These are phyloP conservation scores for Coprinellus aureogranulatus DNA, from an alignment of 768 basidiomycete genomes.

Conservation along the genomic window DNA sequence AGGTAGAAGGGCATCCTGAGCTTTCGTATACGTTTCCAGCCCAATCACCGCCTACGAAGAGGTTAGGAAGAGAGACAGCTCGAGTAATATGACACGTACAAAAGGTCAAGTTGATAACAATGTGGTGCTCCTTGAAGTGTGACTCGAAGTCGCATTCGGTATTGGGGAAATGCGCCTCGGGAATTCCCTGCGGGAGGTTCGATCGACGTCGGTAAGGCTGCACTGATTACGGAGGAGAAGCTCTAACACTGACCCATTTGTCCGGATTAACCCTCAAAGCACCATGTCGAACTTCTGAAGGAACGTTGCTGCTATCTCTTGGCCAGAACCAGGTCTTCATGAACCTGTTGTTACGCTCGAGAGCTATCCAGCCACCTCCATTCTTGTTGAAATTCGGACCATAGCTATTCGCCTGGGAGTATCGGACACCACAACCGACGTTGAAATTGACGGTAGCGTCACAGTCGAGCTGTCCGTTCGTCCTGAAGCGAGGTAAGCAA, in stretches of 20 bases:
- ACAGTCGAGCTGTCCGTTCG: constrained; percentile 39
- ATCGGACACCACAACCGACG: constrained; percentile 49
- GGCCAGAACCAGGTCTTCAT: constrained; percentile 69
- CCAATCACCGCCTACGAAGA: constrained; percentile 49
- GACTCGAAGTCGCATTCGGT: constrained; percentile 8
- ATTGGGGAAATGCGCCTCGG: constrained; percentile 10
- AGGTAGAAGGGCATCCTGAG: constrained; percentile 56
- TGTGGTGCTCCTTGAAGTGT: constrained; percentile 8
- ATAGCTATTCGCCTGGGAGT: constrained; percentile 37
- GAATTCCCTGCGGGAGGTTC: constrained; percentile 41
- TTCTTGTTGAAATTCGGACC: constrained; percentile 53
- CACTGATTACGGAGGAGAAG: background rate
- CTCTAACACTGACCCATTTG: constrained; percentile 36
- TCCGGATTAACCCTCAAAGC: constrained; percentile 44
- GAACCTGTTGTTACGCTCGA: constrained; percentile 46
- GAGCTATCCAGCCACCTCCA: constrained; percentile 60
- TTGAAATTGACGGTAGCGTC: constrained; percentile 42
- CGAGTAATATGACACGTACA: constrained; percentile 9
- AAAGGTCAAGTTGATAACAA: constrained; percentile 13
- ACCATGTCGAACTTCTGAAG: constrained; percentile 40
- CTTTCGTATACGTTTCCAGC: constrained; percentile 48
- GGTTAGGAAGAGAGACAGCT: background rate
- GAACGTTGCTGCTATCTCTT: constrained; percentile 37
- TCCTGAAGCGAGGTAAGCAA: constrained; percentile 21
- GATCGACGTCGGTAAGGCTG: constrained; percentile 24